Evolutionary conservation across 2,329 filamentous ascomycete genomes (phyloP).

Genomic region (Fusarium heterosporum): DNA sequence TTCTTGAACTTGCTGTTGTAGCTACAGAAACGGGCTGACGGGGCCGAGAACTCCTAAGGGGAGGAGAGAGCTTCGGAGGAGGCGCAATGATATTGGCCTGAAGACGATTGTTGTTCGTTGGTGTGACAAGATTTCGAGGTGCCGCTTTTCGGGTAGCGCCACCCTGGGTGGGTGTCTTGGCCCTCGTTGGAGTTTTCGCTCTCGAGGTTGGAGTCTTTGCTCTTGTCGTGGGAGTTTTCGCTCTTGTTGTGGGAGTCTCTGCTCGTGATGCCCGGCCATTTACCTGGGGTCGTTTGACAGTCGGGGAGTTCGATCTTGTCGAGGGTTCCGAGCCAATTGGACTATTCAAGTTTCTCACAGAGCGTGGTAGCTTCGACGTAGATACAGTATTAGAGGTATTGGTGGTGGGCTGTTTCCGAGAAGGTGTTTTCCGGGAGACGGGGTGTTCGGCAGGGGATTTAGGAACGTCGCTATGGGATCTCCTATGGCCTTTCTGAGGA

Average conservation of each 20-base stretch:
- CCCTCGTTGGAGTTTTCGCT: constrained; percentile 56
- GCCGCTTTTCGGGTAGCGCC: constrained; percentile 54
- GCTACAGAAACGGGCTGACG: constrained; percentile 81
- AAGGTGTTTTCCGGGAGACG: constrained; percentile 50
- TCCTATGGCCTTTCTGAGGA: constrained; percentile 54
- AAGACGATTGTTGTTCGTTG: constrained; percentile 69
- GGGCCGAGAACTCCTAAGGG: constrained; percentile 83
- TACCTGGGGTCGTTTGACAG: constrained; percentile 56
- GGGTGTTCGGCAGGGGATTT: constrained; percentile 51
- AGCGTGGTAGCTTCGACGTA: constrained; percentile 60
- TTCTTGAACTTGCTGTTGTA: constrained; percentile 76
- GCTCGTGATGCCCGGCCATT: constrained; percentile 56
- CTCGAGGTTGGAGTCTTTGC: constrained; percentile 56
- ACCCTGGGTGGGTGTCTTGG: constrained; percentile 59
- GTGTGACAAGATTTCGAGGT: constrained; percentile 57
- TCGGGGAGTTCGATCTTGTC: constrained; percentile 68
- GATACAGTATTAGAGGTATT: constrained; percentile 45
- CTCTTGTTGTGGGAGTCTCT: constrained; percentile 53
- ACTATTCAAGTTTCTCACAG: constrained; percentile 58
- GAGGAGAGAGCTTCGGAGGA: constrained; percentile 79
- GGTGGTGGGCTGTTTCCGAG: constrained; percentile 41
- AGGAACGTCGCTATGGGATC: constrained; percentile 72
- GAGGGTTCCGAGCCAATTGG: constrained; percentile 61
- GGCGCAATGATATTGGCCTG: constrained; percentile 80
- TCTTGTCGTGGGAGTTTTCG: constrained; percentile 56